Evolutionary conservation across 2,329 filamentous ascomycete genomes (phyloP), one percentile per base, ranked within the genome.

Genomic region (Aaosphaeria arxii): DNA sequence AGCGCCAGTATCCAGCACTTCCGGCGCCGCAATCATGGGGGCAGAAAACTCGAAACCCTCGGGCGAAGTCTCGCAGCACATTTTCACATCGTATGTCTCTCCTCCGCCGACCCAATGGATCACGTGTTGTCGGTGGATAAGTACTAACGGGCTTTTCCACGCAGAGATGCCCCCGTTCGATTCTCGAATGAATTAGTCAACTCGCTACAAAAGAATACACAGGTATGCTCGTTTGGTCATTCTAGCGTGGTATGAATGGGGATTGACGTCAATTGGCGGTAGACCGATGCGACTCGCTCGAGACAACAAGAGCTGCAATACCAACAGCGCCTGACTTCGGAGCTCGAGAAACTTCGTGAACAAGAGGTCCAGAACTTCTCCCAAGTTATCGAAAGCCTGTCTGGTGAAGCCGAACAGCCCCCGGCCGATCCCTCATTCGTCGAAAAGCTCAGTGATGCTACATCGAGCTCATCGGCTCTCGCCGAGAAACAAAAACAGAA

Each of bases 281-380:
- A 97, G 92, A 92, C 88, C 73, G 91, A 97, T 76, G 84, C 86
- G 51, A 91, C 90, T 56, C 91, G 92, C 68, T 81, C 87, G 63
- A 89, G 89, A 74, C 79, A 86, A 65, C 77, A 90, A 71, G 92
- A 97, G 75, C 84, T 94, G 55, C 87, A 92, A 63, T 86, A 96
- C 71, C 91, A 96, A 77, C 77, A 83, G 67, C 91, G 92, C 72
- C 89, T 96, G 52, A 84, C 87, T 63, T 80, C 84, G 62, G 91
- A 96, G 75, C 89, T 97, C 57, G 84, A 87, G 72, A 86, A 85
- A 60, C 83, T 96, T 55, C 85, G 86, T 68, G 79, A 83, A 55
- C 77, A 85, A 60, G 87, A 92, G 69, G 74, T 82, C 55, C 79
- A 84, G 43, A 83, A 85, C 50, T 85, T 96, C 55, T 77, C 80